Evolutionary conservation across 768 basidiomycete genomes (phyloP), one percentile per base, ranked within the genome.

Genomic region (Phanerodontia chrysosporium): DNA sequence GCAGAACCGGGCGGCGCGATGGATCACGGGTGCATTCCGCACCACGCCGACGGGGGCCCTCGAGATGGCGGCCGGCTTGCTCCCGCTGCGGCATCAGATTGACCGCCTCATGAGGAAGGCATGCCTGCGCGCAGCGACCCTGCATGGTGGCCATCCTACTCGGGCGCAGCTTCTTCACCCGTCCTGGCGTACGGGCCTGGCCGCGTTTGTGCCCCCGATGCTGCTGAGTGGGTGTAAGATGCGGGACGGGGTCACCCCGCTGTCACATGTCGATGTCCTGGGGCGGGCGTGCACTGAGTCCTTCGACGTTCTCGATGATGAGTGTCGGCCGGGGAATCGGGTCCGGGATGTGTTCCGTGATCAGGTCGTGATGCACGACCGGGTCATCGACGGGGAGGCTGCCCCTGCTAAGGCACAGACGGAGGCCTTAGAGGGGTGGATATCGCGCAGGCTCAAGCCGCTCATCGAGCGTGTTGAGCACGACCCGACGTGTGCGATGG

Each of bases 1-100:
- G 10, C 66, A 67, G 51, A 58, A 45, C 39, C 39, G 53, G 3
- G 66, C 66, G 0, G 58, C 58, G 14, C 36, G 62, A n/a, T 65
- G 66, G 66, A 67, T 67, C 32, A 62, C 62, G 0, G 62, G 66
- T 6, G 59, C 45, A 1, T 67, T 65, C 45, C 45, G 60, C 25
- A 63, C 66, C 13, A 61, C 66, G 13, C 66, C 62, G 6, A 32
- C 58, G n/a, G 60, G 62, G 0, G 63, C 62, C 9, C 56, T 65
- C 51, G 59, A 65, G 25, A 58, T 58, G 6, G 39, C 62, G 13
- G 66, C 64, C 1, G 66, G 62, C 3, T 30, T 67, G 5, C 42
- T 62, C 5, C 66, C 66, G 1, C 45, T 67, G 1, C 52, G 51
- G 29, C 55, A 61, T 8, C 57, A 62, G 21, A 44, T 64, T n/a